Conservation (phyloP, 306 rosid species). For the Prinsepia uniflora region DNA sequence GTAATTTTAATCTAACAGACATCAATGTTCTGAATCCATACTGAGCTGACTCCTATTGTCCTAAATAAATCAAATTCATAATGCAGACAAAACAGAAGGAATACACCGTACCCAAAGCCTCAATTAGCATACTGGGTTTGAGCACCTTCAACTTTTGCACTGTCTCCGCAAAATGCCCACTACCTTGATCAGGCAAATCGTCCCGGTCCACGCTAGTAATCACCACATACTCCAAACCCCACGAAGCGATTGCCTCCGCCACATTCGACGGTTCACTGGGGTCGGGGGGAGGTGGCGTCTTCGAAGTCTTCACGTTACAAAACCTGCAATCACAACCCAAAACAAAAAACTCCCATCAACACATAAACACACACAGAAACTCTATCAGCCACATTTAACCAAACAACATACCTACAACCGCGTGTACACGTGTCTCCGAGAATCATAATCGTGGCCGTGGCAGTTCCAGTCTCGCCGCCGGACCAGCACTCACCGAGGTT, state of each 20-base stretch:
- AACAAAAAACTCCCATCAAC: not conserved
- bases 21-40: not conserved
- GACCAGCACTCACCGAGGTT: conserved; percentile 99
- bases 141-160: conserved; percentile 78
- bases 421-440: conserved; percentile 97
- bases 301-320: conserved; percentile 96
- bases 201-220: conserved; percentile 98
- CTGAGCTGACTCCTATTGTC: not conserved
- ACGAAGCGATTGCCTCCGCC: conserved; percentile 96
- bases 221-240: conserved; percentile 99
- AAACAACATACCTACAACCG: conserved; percentile 77
- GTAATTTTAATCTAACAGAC: not conserved
- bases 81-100: not conserved
- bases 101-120: conserved; percentile 68
- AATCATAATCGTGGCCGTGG: conserved; percentile 97
- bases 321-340: conserved; percentile 47
- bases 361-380: not conserved
- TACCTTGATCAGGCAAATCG: conserved; percentile 95
- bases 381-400: not conserved
- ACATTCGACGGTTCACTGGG: conserved; percentile 93
- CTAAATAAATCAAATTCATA: not conserved
- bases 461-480: conserved; percentile 98
- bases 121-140: conserved; percentile 90
- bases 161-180: conserved; percentile 92
- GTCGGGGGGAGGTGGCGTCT: conserved; percentile 94